A percentile compares a stretch with the other conserved stretches of the same genome.
Conservation (phyloP, 257 asterid genomes). For the Apocynum venetum region DNA sequence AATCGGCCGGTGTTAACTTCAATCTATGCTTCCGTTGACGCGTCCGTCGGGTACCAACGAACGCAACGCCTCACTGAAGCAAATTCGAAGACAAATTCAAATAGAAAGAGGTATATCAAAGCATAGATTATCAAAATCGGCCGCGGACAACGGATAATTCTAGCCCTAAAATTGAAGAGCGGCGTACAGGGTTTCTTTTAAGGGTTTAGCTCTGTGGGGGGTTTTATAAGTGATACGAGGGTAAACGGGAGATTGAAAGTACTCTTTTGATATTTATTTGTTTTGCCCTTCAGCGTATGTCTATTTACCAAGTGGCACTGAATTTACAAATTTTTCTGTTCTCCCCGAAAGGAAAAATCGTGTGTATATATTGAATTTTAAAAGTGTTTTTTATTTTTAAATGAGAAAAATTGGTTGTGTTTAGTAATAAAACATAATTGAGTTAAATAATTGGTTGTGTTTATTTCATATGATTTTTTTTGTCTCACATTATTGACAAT, state of each 20-base stretch:
- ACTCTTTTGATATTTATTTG: not conserved
- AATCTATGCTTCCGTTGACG: constrained; percentile 30
- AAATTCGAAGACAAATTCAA: not conserved
- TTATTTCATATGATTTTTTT: too few relatives aligned
- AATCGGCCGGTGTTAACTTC: constrained; percentile 2
- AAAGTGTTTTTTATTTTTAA: too few relatives aligned
- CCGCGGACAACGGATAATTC: not conserved
- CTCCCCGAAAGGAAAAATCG: too few relatives aligned
- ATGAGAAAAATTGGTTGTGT: too few relatives aligned
- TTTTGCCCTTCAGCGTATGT: not conserved
- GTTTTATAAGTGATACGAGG: not conserved
- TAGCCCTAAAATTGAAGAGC: not conserved
- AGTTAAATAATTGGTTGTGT: too few relatives aligned
- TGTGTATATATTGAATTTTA: too few relatives aligned
- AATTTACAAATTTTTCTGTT: not conserved
- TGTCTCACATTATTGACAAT: too few relatives aligned
- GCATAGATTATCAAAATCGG: too few relatives aligned
- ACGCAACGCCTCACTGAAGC: constrained; percentile 30
- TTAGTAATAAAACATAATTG: too few relatives aligned
- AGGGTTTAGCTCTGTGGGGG: not conserved
- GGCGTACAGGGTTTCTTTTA: not conserved
- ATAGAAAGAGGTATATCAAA: not conserved
- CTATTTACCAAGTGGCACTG: not conserved
- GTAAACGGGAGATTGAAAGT: not conserved
- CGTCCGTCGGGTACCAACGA: constrained; percentile 20